Percentiles rank a stretch among this genome's conserved stretches.
phyloP scores from a whole-genome alignment of 202 grass and related monocot genomes.

The Elaeis oleifera region DNA sequence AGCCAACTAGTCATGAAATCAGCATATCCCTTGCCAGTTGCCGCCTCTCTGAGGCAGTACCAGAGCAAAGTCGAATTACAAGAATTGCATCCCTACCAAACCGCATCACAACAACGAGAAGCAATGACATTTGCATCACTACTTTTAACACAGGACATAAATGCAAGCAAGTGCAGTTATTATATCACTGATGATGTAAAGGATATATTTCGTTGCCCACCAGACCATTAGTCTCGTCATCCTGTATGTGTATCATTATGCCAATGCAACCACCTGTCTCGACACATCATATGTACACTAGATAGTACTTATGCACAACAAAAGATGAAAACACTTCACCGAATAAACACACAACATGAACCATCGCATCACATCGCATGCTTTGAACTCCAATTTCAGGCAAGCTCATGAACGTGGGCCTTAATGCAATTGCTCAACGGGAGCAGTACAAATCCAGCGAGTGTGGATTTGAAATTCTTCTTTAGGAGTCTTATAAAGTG shows the following conservation, averaged over 20 bases:
- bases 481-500: not conserved
- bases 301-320: not conserved
- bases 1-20: too few species aligned
- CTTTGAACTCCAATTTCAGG: not conserved
- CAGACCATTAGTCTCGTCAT: not conserved
- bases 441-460: not conserved
- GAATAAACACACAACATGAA: not conserved
- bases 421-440: not conserved
- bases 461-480: not conserved
- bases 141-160: too few species aligned
- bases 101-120: too few species aligned
- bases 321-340: not conserved
- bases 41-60: too few species aligned
- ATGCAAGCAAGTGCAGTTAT: too few species aligned
- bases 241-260: too few species aligned
- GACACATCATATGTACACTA: not conserved
- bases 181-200: too few species aligned
- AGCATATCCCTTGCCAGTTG: too few species aligned
- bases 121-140: too few species aligned
- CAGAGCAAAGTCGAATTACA: too few species aligned
- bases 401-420: not conserved
- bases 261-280: not conserved
- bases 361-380: not conserved
- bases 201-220: too few species aligned
- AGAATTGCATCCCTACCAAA: too few species aligned